These are phyloP conservation scores for Penicillium dipodomyicola DNA, from an alignment of 495 filamentous ascomycete species.

Conservation along the genomic window DNA sequence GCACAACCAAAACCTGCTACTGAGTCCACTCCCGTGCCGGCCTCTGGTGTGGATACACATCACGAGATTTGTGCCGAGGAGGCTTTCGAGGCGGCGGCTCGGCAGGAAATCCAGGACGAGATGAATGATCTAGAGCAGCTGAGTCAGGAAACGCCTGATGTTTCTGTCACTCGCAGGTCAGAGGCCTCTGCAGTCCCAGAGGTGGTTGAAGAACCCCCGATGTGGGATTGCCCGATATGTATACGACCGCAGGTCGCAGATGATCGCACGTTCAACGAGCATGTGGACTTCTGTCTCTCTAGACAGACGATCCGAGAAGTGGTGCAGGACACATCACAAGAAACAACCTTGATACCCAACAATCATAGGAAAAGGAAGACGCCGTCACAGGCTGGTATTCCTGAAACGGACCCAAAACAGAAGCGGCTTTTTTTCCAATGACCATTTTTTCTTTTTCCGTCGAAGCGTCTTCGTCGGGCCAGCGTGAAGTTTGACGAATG, in stretches of 20 bases:
- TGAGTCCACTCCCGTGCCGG: slow-evolving; percentile 4
- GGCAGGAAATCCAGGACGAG: slow-evolving; percentile 63
- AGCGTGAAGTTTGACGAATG: neutral
- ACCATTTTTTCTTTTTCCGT: neutral
- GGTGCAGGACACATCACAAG: slow-evolving; percentile 49
- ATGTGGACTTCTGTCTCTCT: slow-evolving; percentile 92
- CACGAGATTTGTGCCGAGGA: slow-evolving; percentile 70
- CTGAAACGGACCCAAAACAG: slow-evolving; percentile 33
- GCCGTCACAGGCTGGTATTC: slow-evolving; percentile 10
- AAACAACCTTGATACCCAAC: slow-evolving; percentile 3
- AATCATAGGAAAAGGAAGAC: slow-evolving; percentile 33
- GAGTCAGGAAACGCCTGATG: slow-evolving; percentile 53
- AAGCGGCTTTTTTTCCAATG: slow-evolving; percentile 42
- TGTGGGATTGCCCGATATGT: slow-evolving; percentile 91
- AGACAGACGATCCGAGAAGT: slow-evolving; percentile 79
- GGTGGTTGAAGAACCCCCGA: slow-evolving; percentile 34
- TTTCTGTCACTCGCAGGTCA: neutral
- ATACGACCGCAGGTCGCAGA: slow-evolving; percentile 66
- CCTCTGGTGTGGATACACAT: slow-evolving; percentile 30
- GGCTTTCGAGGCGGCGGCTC: slow-evolving; percentile 63
- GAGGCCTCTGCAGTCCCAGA: neutral
- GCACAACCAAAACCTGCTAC: slow-evolving; percentile 20
- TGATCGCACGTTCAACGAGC: slow-evolving; percentile 81
- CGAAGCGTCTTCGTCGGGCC: neutral
- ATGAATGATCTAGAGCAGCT: slow-evolving; percentile 61